Base-by-base conservation (phyloP, 2,329 filamentous ascomycete genomes). In the Fusarium floridanum region DNA sequence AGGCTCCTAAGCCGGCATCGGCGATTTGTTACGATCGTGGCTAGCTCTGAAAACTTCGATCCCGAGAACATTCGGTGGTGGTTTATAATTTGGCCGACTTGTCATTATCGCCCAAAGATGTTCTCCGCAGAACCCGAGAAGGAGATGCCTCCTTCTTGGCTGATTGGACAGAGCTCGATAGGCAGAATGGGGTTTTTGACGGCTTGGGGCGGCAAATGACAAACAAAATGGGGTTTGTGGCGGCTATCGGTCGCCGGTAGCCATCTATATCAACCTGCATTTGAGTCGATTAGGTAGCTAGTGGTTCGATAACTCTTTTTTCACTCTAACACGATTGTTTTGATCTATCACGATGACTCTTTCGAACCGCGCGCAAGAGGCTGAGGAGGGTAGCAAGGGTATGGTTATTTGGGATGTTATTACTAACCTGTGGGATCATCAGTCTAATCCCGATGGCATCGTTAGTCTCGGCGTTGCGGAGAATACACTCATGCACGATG, bases 381-480 rank as follows among this genome's bases (percentile, higher is more conserved):
- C 81, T 32, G 76, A 79, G 14, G 72, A 78, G 66, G 76, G 81
- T 6, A 76, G 76, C 60, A 73, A 76, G 61, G 75, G 68, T 16
- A 55, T 80, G 74, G 64, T 77, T 22, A 68, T 87, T 66, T 87
- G 85, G 84, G 81, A 85, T 12, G 81, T 89, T 43, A 77, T 88
- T 45, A 76, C 79, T 9, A 82, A 89, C 70, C 77, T 84, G 7
- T 89, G 84, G 81, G 73, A 86, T 63, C 82, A 84, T 0, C 57
- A 75, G 5, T 73, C 78, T 5, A 86, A 86, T 61, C 83, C 85
- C 0, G 72, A 79, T 16, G 87, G 87, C 29, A 87, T 85, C 68
- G 79, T 88, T 36, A 88, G 84, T 67, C 82, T 90, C 0, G 87
- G 87, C 1, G 81, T 89, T 1, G 88, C 88, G 7, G 88, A 89